Base-by-base conservation (phyloP, 1,284 basidiomycete species). In the Phellinidium pouzarii region DNA sequence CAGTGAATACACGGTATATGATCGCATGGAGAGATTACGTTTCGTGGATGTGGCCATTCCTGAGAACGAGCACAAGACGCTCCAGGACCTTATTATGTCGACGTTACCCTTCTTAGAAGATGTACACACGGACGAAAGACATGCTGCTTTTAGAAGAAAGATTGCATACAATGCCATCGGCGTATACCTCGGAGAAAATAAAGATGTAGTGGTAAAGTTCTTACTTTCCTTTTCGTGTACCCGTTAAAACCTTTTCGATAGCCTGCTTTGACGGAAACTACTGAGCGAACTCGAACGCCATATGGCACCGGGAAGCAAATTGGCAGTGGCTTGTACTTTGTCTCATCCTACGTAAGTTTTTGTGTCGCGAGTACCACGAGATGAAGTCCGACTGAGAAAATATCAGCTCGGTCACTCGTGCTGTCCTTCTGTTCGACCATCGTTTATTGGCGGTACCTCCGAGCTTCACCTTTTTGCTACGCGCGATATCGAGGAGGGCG, bases 111-210 rank as follows among this genome's bases (percentile, higher is more conserved):
- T 87, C 20, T 63, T 91, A 54, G 84, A 88, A 58, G 71, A 80
- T 52, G 82, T 84, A 49, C 69, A 87, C 23, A 76, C 77, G 1
- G 77, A 80, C 25, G 82, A 87, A 44, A 71, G 79, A 19, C 77
- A 87, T 58, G 70, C 75, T 7, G 71, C 72, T n/a, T 71, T 85
- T 44, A 66, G 79, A 42, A 84, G 84, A 12, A 87, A 82, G 65
- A 80, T 91, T 71, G 67, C 72, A 3, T 90, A 88, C 65, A 91
- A 91, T 60, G 73, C 79, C 1, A 85, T 80, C 60, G 87, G 87
- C 53, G 76, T 91, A 44, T 78, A 70, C 63, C 81, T 73, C 58
- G 73, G 68, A 48, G 75, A 71, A 26, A 87, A 85, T 7, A 36
- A 85, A 1, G 88, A 84, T 0, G 79, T 76, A 42, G 82, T 79